Percentiles rank a stretch among this genome's conserved stretches.
phyloP scores from a whole-genome alignment of 768 basidiomycete genomes.

The Lentinus brumalis region DNA sequence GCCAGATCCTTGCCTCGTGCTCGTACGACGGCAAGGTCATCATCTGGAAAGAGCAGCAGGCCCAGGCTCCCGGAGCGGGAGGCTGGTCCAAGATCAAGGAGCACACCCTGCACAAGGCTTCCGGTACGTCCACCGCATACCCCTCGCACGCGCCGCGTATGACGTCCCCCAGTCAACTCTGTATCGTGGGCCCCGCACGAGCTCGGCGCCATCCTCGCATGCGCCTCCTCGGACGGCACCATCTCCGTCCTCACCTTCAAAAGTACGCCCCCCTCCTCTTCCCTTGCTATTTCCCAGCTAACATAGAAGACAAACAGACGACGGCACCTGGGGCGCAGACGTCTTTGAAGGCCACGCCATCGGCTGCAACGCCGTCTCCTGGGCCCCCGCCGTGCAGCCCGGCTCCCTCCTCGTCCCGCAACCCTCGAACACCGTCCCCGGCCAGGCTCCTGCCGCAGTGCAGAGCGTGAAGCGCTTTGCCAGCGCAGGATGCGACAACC shows the following conservation, averaged over 20 bases:
- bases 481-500: conserved; percentile 93
- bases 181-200: conserved; percentile 99
- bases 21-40: conserved; percentile 98
- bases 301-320: conserved; percentile 54
- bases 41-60: conserved; percentile 93
- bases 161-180: conserved; percentile 73
- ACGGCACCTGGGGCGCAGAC: conserved; percentile 94
- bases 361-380: conserved; percentile 95
- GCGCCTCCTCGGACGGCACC: conserved; percentile 96
- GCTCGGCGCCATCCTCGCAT: conserved; percentile 93
- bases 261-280: conserved; percentile 54
- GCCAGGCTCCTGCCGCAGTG: conserved; percentile 40
- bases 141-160: not conserved
- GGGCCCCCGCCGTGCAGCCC: conserved; percentile 91
- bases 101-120: conserved; percentile 91
- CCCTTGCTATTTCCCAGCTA: not conserved
- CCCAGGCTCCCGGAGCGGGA: conserved; percentile 53
- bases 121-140: conserved; percentile 56
- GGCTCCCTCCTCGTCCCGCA: conserved; percentile 81
- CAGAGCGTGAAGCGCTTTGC: conserved; percentile 85
- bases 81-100: conserved; percentile 96
- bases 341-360: conserved; percentile 96
- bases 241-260: conserved; percentile 96
- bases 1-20: conserved; percentile 95
- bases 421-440: conserved; percentile 48